phyloP scores from a whole-genome alignment of 345 rosid genomes.

The Eucalyptus regnans region DNA sequence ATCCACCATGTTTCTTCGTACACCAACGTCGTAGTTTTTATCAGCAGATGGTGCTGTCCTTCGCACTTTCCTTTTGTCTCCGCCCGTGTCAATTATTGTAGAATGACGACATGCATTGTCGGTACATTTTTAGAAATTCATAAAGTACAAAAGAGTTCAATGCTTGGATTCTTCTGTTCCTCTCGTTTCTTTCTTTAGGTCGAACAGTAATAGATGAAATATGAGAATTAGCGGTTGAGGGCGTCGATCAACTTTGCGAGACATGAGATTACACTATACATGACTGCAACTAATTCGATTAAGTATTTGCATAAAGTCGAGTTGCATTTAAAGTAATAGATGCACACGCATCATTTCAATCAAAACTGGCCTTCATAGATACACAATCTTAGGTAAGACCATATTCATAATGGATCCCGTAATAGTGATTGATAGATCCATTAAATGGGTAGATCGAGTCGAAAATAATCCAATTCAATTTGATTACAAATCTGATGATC shows the following conservation, averaged over 20 bases:
- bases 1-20: background rate
- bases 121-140: background rate
- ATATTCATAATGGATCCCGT: rapidly evolving
- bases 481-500: background rate
- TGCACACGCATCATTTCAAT: rapidly evolving
- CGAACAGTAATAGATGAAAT: background rate
- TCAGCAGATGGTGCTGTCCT: too few species aligned
- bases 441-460: rapidly evolving
- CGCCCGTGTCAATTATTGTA: background rate
- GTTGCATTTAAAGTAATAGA: background rate
- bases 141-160: background rate
- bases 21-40: background rate
- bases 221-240: background rate
- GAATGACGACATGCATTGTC: background rate
- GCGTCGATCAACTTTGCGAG: background rate
- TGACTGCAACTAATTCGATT: background rate
- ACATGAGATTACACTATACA: background rate
- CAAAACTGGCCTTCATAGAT: background rate
- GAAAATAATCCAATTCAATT: background rate
- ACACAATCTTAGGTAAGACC: rapidly evolving
- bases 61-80: background rate
- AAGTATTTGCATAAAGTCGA: background rate
- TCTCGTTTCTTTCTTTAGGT: background rate
- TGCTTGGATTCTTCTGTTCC: background rate
- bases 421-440: background rate